Base-by-base conservation (phyloP, 1,139 yeast species). In the Candida sanyaensis region DNA sequence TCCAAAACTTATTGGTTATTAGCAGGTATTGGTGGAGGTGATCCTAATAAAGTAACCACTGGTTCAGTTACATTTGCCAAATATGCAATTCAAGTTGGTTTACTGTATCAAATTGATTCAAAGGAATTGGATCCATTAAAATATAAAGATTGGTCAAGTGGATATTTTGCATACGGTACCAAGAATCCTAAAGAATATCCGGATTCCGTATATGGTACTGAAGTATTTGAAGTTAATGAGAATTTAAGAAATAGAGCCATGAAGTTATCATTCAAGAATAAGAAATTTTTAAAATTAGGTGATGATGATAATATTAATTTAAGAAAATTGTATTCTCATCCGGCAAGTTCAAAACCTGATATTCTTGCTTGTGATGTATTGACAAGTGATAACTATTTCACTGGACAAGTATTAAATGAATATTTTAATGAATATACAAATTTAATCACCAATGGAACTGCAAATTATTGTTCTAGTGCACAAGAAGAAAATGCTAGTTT, bases 401-500 rank as follows among this genome's bases (percentile, higher is more conserved):
- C 75, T 42, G 88, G 88, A 50, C 65, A 72, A 46, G 64, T 66
- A 21, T 70, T 83, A 56, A 77, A 75, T 52, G 78, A 80, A 56
- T 71, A 80, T 56, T 81, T 81, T 60, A 61, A 72, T 29, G 70
- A 72, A 59, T 78, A 69, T 59, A 73, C 85, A 33, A 53, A 59
- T 26, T 59, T 81, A 54, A 64, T 83, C 62, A 78, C 87, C 52
- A 84, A 84, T 58, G 83, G 83, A 44, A 73, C 85, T 41, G 86
- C 82, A 26, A 68, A 66, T 27, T 84, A 82, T 69, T 81, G 87
- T 63, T 63, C 84, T 33, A 79, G 86, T 42, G 87, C 86, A 47
- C 87, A 83, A 64, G 89, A 84, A 64, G 88, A 84, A 61, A 81
- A 83, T 60, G 88, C 88, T 31, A 73, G 85, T n/a, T 75, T 83